Percentiles rank a stretch among this genome's conserved stretches.
Conservation (phyloP, 371 early-diverging fungal species). For the Caulochytrium protostelioides region DNA sequence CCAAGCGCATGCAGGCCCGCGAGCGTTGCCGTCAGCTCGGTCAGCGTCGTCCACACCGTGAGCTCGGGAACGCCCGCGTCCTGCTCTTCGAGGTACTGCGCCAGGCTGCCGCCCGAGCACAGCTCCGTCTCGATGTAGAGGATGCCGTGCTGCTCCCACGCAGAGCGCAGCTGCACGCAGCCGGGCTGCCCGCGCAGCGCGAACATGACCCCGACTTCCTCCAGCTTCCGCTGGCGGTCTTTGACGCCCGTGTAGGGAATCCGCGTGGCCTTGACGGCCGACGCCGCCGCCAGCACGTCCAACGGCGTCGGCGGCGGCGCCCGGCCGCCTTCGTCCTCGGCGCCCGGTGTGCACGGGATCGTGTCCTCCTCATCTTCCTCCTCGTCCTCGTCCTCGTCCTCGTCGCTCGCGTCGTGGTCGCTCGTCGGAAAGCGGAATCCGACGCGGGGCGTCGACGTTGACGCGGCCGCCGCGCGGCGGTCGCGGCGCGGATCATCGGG, state of each 20-base stretch:
- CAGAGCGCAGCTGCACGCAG: conserved; percentile 41
- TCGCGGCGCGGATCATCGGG: too few species aligned
- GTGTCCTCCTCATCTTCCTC: too few species aligned
- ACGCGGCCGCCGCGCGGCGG: too few species aligned
- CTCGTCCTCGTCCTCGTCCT: too few species aligned
- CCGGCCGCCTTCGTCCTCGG: too few species aligned
- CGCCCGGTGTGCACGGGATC: too few species aligned
- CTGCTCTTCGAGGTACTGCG: conserved; percentile 14
- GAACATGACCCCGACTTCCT: conserved; percentile 60
- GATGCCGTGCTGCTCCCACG: conserved; percentile 81
- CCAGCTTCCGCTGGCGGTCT: conserved; percentile 47
- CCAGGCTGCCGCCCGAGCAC: conserved; percentile 39
- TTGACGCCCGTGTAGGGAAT: conserved; percentile 40
- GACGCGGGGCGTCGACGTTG: too few species aligned
- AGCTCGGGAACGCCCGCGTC: conserved; percentile 32
- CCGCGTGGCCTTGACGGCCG: conserved; percentile 57
- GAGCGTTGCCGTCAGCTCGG: conserved; percentile 28
- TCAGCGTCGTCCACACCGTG: conserved; percentile 51
- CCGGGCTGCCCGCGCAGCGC: conserved; percentile 30
- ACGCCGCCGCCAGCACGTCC: too few species aligned
- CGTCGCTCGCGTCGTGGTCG: too few species aligned
- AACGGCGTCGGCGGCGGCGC: too few species aligned
- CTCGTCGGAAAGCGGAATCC: too few species aligned
- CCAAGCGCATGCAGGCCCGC: conserved; percentile 46
- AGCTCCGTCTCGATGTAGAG: conserved; percentile 74